phyloP scores from a whole-genome alignment of 257 asterid genomes.

The Capsicum chinense region DNA sequence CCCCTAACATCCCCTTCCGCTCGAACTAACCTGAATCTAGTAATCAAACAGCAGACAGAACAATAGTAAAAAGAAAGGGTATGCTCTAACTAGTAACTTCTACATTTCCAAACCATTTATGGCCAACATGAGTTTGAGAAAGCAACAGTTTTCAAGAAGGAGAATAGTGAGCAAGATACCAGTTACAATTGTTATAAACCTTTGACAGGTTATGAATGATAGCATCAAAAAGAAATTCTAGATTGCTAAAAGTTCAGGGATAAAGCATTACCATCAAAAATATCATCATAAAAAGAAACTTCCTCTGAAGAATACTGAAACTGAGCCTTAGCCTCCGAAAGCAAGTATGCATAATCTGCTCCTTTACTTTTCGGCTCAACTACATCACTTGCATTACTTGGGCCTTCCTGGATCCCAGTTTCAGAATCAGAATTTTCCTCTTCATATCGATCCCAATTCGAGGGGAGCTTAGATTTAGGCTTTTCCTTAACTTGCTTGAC shows the following conservation, averaged over 20 bases:
- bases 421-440: conserved; percentile 55
- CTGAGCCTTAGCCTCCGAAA: conserved; percentile 79
- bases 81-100: not conserved
- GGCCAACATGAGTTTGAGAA: not conserved
- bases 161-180: not conserved
- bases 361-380: conserved; percentile 79
- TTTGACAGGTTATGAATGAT: not conserved
- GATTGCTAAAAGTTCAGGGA: not conserved
- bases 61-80: not conserved
- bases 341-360: conserved; percentile 70
- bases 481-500: conserved; percentile 53
- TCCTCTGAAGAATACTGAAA: conserved; percentile 49
- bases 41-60: not conserved
- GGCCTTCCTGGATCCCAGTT: conserved; percentile 38
- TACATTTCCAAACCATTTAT: not conserved
- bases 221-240: not conserved
- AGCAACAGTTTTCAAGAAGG: not conserved
- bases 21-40: not conserved
- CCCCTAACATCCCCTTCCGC: not conserved
- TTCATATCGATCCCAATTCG: conserved; percentile 83
- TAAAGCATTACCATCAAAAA: conserved; percentile 53
- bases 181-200: not conserved
- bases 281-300: conserved; percentile 46
- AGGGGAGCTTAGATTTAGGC: conserved; percentile 57
- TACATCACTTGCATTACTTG: conserved; percentile 53